phyloP scores from a whole-genome alignment of 2,329 filamentous ascomycete genomes.

The Trematosphaeria pertusa region DNA sequence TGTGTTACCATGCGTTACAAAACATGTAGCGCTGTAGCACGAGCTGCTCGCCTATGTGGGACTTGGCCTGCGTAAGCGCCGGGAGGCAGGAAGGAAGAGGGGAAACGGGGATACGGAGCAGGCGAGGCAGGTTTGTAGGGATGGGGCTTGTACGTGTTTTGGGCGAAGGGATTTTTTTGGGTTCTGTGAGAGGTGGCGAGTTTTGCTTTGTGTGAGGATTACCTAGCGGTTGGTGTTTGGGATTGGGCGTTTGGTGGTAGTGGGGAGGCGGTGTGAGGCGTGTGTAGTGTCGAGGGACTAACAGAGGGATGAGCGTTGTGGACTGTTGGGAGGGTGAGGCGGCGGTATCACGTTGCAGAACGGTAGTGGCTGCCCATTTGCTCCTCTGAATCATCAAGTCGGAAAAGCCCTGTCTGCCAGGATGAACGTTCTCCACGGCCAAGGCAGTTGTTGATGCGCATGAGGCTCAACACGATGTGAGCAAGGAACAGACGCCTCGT shows the following conservation, averaged over 20 bases:
- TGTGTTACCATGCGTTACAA: too few relatives aligned
- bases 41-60: too few relatives aligned
- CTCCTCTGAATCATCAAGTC: too few relatives aligned
- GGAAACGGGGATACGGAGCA: conserved; percentile 12
- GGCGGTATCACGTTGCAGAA: too few relatives aligned
- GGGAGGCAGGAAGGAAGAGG: neutral
- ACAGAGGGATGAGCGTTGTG: neutral
- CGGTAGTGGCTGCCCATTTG: too few relatives aligned
- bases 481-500: neutral
- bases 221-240: too few relatives aligned
- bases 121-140: neutral
- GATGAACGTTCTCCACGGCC: too few relatives aligned
- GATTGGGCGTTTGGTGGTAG: conserved; percentile 3
- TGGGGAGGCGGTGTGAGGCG: conserved; percentile 10
- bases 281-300: neutral
- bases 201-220: conserved; percentile 4
- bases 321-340: conserved; percentile 4
- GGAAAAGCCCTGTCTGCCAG: too few relatives aligned
- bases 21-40: too few relatives aligned
- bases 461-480: conserved; percentile 4
- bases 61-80: conserved; percentile 15
- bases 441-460: too few relatives aligned
- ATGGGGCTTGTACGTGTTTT: neutral
- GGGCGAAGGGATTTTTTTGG: too few relatives aligned
- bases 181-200: neutral